phyloP scores from a whole-genome alignment of 2,329 filamentous ascomycete genomes.

The Cladosporium sp. region DNA sequence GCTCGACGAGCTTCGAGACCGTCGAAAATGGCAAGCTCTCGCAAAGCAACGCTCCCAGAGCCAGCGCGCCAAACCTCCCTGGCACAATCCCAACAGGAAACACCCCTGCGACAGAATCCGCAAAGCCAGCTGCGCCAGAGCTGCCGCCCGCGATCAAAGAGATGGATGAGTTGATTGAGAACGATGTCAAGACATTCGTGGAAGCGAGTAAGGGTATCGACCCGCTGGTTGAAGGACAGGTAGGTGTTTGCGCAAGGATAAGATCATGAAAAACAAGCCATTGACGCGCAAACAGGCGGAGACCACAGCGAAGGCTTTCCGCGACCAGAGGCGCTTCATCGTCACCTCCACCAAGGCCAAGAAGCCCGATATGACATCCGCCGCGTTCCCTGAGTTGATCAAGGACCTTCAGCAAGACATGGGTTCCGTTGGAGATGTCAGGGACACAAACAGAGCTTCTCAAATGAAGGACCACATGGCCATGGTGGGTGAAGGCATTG shows the following conservation, averaged over 20 bases:
- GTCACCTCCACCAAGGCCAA: conserved; percentile 85
- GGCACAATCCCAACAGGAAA: not conserved
- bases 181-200: conserved; percentile 72
- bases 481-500: conserved; percentile 85
- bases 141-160: conserved; percentile 78
- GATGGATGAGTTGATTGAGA: conserved; percentile 74
- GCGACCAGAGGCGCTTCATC: conserved; percentile 81
- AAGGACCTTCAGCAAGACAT: conserved; percentile 84
- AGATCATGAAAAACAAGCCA: not conserved
- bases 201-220: conserved; percentile 74
- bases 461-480: conserved; percentile 76
- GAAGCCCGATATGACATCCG: conserved; percentile 75
- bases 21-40: conserved; percentile 34
- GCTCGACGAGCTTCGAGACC: conserved; percentile 34
- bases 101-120: not conserved
- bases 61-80: conserved; percentile 27
- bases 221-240: conserved; percentile 62
- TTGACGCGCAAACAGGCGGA: conserved; percentile 3
- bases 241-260: conserved; percentile 34
- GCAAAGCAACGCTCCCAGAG: conserved; percentile 30
- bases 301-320: conserved; percentile 63
- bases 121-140: conserved; percentile 38
- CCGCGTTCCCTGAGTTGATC: conserved; percentile 69
- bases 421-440: conserved; percentile 72
- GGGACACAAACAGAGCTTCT: conserved; percentile 74